Conservation (phyloP, 768 basidiomycete genomes). For the Pleurotus djamor region DNA sequence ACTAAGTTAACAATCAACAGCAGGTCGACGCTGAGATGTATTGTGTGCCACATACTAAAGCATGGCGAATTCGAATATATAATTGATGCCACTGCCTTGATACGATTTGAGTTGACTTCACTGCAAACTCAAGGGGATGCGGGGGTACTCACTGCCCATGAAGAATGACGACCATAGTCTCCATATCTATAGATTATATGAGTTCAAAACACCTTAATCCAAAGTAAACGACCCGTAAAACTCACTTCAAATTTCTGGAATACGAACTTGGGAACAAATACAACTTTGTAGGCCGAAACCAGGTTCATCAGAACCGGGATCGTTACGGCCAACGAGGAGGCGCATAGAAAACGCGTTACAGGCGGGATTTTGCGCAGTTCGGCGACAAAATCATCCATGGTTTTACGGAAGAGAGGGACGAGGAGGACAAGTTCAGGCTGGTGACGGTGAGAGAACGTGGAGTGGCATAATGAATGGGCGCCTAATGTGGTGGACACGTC, state of each 20-base stretch:
- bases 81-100: constrained; percentile 46
- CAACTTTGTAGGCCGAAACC: constrained; percentile 46
- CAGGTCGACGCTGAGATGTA: neutral
- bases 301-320: constrained; percentile 54
- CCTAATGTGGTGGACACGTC: no score
- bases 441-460: neutral
- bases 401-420: neutral
- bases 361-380: constrained; percentile 83
- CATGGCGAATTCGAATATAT: constrained; percentile 69
- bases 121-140: neutral
- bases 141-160: constrained; percentile 48
- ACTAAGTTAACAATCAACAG: constrained; percentile 30
- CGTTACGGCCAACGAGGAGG: constrained; percentile 60
- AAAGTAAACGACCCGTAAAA: neutral
- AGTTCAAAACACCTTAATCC: neutral
- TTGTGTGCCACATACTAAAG: constrained; percentile 51
- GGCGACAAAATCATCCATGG: constrained; percentile 45
- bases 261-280: constrained; percentile 51
- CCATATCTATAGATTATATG: constrained; percentile 53
- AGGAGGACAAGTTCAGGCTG: neutral
- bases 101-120: neutral
- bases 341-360: constrained; percentile 70
- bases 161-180: constrained; percentile 74
- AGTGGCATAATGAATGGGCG: no score
- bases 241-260: constrained; percentile 52